A percentile compares a stretch with the other conserved stretches of the same genome.
phyloP scores from a whole-genome alignment of 306 rosid genomes.

The Fagus sylvatica region DNA sequence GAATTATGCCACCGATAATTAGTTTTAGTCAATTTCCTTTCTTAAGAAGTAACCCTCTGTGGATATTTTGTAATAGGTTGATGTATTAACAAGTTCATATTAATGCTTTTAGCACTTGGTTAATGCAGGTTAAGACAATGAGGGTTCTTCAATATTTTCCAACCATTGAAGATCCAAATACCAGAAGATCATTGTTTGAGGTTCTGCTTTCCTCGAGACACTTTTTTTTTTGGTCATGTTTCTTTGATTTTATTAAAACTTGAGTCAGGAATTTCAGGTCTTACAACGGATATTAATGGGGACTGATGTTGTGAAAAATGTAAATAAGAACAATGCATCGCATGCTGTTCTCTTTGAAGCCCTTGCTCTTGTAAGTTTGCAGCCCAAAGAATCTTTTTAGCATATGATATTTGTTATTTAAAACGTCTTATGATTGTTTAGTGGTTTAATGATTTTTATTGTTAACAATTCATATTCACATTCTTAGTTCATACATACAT shows the following conservation, averaged over 20 bases:
- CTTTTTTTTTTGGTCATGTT: slow-evolving; percentile 1
- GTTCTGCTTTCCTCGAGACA: slow-evolving; percentile 40
- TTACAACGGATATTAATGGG: slow-evolving; percentile 98
- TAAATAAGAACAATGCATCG: slow-evolving; percentile 97
- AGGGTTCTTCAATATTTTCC: slow-evolving; percentile 98
- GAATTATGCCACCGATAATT: not conserved
- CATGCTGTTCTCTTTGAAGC: slow-evolving; percentile 99
- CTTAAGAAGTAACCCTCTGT: not conserved
- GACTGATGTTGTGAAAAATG: slow-evolving; percentile 98
- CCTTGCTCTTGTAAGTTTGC: slow-evolving; percentile 84
- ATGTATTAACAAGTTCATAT: slow-evolving; percentile 7
- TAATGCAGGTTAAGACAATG: slow-evolving; percentile 89
- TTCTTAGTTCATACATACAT: not conserved
- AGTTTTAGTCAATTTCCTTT: not conserved
- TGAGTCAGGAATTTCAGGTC: slow-evolving; percentile 65
- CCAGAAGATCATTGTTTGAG: slow-evolving; percentile 97
- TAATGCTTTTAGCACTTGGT: slow-evolving; percentile 31
- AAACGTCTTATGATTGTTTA: not conserved
- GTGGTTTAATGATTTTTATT: not conserved
- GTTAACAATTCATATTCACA: not conserved
- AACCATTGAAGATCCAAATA: slow-evolving; percentile 93
- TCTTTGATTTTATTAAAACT: slow-evolving; percentile 27
- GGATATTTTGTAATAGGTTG: not conserved
- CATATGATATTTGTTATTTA: not conserved
- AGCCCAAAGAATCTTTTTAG: not conserved